A percentile compares a stretch with the other conserved stretches of the same genome.
These are phyloP conservation scores for Penicillium paradoxum DNA, from an alignment of 495 filamentous ascomycete species.

Conservation along the genomic window DNA sequence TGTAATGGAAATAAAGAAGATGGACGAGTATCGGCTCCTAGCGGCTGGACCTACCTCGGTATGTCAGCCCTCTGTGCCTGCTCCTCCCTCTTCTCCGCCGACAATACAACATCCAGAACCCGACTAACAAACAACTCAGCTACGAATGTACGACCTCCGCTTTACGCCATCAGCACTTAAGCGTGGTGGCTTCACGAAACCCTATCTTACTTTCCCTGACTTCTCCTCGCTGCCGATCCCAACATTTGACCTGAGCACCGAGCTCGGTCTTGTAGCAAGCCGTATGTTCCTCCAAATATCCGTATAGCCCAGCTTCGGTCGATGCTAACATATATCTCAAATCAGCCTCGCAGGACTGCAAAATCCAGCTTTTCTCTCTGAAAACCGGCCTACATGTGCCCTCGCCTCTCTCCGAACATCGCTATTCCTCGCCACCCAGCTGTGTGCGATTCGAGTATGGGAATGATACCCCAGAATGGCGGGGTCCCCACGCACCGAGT, in stretches of 20 bases:
- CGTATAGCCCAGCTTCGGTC: not conserved
- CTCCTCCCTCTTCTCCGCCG: not conserved
- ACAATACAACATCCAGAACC: not conserved
- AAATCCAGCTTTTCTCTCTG: constrained; percentile 39
- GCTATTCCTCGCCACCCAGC: constrained; percentile 25
- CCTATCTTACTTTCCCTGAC: constrained; percentile 35
- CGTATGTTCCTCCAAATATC: constrained; percentile 19
- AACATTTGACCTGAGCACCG: constrained; percentile 35
- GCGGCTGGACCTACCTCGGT: constrained; percentile 36
- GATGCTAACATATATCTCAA: not conserved
- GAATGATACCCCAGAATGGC: constrained; percentile 11
- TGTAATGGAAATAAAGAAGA: constrained; percentile 33
- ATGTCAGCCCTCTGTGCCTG: constrained; percentile 4
- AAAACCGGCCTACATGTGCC: constrained; percentile 30
- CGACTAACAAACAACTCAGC: constrained; percentile 16
- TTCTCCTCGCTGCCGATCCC: constrained; percentile 24
- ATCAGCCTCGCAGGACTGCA: constrained; percentile 29
- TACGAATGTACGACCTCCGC: constrained; percentile 46
- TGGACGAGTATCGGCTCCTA: constrained; percentile 35
- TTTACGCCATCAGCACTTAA: constrained; percentile 28
- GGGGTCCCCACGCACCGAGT: constrained; percentile 33
- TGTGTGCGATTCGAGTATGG: constrained; percentile 35
- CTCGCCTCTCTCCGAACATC: constrained; percentile 27
- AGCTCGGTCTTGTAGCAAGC: constrained; percentile 37
- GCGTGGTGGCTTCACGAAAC: constrained; percentile 30